Evolutionary conservation across 768 basidiomycete genomes (phyloP), one percentile per base, ranked within the genome.

Genomic region (Pisolithus orientalis): DNA sequence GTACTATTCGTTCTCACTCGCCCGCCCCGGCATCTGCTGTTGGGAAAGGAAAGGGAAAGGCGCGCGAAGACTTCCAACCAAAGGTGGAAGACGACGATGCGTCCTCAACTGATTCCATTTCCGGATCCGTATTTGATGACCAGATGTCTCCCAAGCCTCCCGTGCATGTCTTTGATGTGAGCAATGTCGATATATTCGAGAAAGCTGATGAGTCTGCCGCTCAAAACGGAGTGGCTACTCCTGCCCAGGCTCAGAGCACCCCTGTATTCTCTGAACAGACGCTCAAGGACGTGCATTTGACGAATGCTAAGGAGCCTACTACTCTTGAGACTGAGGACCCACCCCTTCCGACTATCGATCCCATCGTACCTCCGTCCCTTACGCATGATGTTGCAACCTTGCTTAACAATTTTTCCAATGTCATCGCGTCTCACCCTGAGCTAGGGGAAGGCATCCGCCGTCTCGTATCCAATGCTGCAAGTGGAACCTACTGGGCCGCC

Each of bases 381-480:
- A 74, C 80, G 3, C 70, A 79, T 50, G 90, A 92, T 56, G 62
- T 91, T 39, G 82, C 87, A 1, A 63, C 75, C 1, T 70, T 91
- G 31, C 67, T 91, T 52, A 74, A 73, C 29, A 75, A 75, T 2
- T 64, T 90, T 51, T 77, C 76, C 39, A 69, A 65, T n/a, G 73
- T 83, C 29, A 63, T 90, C 40, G 70, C 77, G 0, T 65, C 79
- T 5, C 85, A 90, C 58, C 89, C 89, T 4, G 87, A 91, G 56
- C 65, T 91, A 10, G 78, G 84, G 3, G 83, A 86, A 51, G 77
- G 77, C 42, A 63, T 91, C 51, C 82, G 80, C 52, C 83, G 79
- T 61, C 78, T 91, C 32, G 64, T 82, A 43, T 70, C 71, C 47
- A 87, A 90, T 57, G 72, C 83, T 4, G 72, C 75, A 5, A 79